A percentile compares a stretch with the other conserved stretches of the same genome.
Conservation (phyloP, 805 yeast species). For the Yarrowia porcina region DNA sequence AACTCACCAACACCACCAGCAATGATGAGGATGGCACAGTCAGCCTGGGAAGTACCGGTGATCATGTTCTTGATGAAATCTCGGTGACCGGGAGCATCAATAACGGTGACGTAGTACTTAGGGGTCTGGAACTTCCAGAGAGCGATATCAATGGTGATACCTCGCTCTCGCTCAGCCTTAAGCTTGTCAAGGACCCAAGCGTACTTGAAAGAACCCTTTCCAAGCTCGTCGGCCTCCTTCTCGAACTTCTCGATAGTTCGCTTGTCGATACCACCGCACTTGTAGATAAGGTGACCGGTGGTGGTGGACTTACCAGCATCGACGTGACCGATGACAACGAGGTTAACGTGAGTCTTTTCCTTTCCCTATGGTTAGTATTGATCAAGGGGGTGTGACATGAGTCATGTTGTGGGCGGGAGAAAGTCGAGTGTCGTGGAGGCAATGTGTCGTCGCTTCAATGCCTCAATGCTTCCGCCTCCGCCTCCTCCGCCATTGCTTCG, state of each 20-base stretch:
- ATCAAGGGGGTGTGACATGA: neutral
- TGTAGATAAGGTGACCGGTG: conserved; percentile 98
- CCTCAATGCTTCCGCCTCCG: no score
- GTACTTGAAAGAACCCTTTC: conserved; percentile 96
- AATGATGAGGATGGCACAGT: conserved; percentile 84
- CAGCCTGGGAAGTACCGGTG: conserved; percentile 93
- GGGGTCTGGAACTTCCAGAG: conserved; percentile 92
- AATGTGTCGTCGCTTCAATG: no score
- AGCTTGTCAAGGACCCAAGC: conserved; percentile 96
- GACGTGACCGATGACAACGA: conserved; percentile 99
- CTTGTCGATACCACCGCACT: conserved; percentile 98
- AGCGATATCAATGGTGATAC: conserved; percentile 94
- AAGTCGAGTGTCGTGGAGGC: neutral
- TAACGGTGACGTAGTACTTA: conserved; percentile 83
- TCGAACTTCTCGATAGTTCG: conserved; percentile 98
- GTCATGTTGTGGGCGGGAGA: neutral
- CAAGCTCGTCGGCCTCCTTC: conserved; percentile 96
- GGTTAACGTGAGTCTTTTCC: conserved; percentile 97
- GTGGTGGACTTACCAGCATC: conserved; percentile 99
- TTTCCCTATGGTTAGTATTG: conserved; percentile 57
- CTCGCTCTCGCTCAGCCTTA: conserved; percentile 95
- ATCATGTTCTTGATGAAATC: conserved; percentile 96
- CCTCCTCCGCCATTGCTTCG: no score
- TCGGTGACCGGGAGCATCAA: conserved; percentile 95
- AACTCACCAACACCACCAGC: conserved; percentile 93